phyloP scores from a whole-genome alignment of 306 rosid species.

The Inga laurina region DNA sequence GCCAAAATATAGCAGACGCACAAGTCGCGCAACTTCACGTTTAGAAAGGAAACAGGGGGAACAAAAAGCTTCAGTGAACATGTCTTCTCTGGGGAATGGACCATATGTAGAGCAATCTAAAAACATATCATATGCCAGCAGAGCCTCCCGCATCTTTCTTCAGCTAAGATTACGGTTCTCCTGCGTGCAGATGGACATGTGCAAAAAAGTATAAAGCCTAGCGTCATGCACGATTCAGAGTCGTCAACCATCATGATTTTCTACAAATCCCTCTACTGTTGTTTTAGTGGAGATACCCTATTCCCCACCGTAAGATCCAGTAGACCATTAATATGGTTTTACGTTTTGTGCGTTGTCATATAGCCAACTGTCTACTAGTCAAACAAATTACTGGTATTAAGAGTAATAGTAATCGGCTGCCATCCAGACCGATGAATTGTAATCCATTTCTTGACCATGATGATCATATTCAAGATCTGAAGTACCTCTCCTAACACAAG shows the following conservation, averaged over 20 bases:
- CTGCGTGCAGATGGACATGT: slow-evolving; percentile 14
- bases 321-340: slow-evolving; percentile 13
- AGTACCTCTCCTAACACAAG: slow-evolving; percentile 67
- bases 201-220: slow-evolving; percentile 19
- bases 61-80: slow-evolving; percentile 8
- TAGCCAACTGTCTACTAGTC: slow-evolving; percentile 15
- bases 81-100: not conserved
- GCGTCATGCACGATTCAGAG: slow-evolving; percentile 22
- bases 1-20: slow-evolving; percentile 18
- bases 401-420: slow-evolving; percentile 66
- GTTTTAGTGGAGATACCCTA: not conserved
- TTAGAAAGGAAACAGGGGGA: not conserved
- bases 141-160: slow-evolving; percentile 25
- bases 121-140: not conserved
- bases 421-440: slow-evolving; percentile 65
- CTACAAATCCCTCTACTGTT: slow-evolving; percentile 24
- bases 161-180: slow-evolving; percentile 25
- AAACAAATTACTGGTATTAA: slow-evolving; percentile 42
- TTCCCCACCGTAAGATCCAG: slow-evolving; percentile 24
- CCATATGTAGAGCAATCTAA: slow-evolving; percentile 20
- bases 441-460: slow-evolving; percentile 69
- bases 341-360: slow-evolving; percentile 19
- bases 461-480: slow-evolving; percentile 64
- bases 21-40: not conserved
- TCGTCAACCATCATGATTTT: slow-evolving; percentile 13